Conservation (phyloP, 2,329 filamentous ascomycete species). For the Phialemoniopsis sp. region DNA sequence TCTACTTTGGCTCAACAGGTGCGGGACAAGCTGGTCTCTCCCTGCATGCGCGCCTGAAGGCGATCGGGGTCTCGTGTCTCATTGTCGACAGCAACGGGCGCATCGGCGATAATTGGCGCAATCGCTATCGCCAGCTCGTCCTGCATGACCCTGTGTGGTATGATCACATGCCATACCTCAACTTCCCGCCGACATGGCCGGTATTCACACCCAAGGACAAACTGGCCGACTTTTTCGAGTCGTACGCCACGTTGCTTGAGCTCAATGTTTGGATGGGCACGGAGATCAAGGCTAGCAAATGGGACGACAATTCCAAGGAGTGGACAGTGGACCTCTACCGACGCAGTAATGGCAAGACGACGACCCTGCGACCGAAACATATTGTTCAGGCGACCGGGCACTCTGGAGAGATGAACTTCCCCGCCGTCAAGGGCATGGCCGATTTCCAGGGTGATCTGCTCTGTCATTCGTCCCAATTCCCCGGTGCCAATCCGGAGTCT, state of each 20-base stretch:
- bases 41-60: constrained; percentile 48
- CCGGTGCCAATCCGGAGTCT: constrained; percentile 40
- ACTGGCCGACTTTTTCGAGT: constrained; percentile 59
- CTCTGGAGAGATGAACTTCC: constrained; percentile 35
- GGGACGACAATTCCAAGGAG: constrained; percentile 38
- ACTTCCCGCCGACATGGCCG: constrained; percentile 59
- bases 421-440: constrained; percentile 30
- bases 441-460: constrained; percentile 55
- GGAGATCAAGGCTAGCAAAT: constrained; percentile 36
- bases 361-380: constrained; percentile 44
- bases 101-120: constrained; percentile 58
- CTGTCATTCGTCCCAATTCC: constrained; percentile 59
- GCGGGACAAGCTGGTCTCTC: constrained; percentile 52
- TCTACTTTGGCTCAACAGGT: constrained; percentile 31
- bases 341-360: constrained; percentile 22
- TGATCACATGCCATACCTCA: constrained; percentile 55
- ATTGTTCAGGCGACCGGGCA: constrained; percentile 52
- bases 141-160: constrained; percentile 62
- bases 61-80: constrained; percentile 46
- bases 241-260: constrained; percentile 57
- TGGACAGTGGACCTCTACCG: constrained; percentile 48
- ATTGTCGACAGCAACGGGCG: constrained; percentile 45
- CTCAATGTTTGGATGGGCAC: constrained; percentile 60
- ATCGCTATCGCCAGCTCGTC: constrained; percentile 50
- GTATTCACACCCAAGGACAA: constrained; percentile 67